These are phyloP conservation scores for Solanum tacnaense DNA, from an alignment of 257 asterid genomes.

Conservation along the genomic window DNA sequence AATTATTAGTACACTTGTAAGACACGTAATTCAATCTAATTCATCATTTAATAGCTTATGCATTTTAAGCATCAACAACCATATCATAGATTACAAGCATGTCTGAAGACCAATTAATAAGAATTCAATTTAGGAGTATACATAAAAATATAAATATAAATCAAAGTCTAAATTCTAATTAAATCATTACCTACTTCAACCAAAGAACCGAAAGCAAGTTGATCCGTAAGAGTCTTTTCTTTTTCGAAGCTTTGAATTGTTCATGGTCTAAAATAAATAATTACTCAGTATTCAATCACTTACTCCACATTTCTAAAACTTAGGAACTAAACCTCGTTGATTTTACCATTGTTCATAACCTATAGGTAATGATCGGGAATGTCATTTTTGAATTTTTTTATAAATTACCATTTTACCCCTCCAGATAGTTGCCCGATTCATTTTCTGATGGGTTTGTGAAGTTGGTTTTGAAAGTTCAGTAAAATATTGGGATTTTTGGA, in stretches of 20 bases:
- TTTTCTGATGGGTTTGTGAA: not conserved
- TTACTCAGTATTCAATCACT: not conserved
- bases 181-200: not conserved
- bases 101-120: not conserved
- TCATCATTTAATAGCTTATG: not conserved
- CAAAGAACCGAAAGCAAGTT: not conserved
- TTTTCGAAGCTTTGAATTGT: not conserved
- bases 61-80: not conserved
- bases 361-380: not conserved
- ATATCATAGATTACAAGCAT: not conserved
- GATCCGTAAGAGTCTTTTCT: not conserved
- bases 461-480: not conserved
- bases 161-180: not conserved
- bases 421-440: too few species aligned
- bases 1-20: not conserved
- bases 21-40: not conserved
- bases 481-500: not conserved
- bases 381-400: too few species aligned
- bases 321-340: not conserved
- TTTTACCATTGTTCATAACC: not conserved
- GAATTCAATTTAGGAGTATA: not conserved
- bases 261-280: not conserved
- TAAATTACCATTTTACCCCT: not conserved
- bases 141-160: not conserved
- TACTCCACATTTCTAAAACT: not conserved